Evolutionary conservation across 805 yeast species (phyloP).

Genomic region (Hanseniaspora guilliermondii): DNA sequence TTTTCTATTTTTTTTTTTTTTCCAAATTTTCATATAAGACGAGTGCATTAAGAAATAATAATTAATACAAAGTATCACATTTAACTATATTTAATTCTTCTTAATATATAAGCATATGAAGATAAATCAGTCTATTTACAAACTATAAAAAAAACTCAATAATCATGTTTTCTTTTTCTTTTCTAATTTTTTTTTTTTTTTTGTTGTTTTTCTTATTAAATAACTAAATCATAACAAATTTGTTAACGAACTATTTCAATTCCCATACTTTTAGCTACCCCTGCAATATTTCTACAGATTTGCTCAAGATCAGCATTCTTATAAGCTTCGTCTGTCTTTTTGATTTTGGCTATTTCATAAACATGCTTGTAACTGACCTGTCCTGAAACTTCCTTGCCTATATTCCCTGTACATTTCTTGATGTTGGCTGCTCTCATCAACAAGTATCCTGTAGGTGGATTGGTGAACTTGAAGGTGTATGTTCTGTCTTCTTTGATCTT

Average conservation of each 20-base stretch:
- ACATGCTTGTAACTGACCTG: constrained; percentile 69
- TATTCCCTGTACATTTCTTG: constrained; percentile 58
- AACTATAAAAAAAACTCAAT: background rate
- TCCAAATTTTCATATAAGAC: too few relatives aligned
- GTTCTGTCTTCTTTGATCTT: constrained; percentile 87
- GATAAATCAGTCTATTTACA: constrained; percentile 10
- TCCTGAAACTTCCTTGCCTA: constrained; percentile 34
- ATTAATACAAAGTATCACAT: constrained; percentile 2
- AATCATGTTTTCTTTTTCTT: constrained; percentile 3
- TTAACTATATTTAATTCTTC: background rate
- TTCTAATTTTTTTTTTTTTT: too few relatives aligned
- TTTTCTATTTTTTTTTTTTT: background rate
- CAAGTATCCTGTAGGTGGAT: constrained; percentile 86
- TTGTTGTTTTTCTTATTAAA: background rate
- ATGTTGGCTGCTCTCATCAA: constrained; percentile 62
- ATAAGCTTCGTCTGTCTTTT: constrained; percentile 75
- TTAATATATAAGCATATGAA: background rate
- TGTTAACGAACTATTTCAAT: constrained; percentile 58
- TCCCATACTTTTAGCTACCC: constrained; percentile 85
- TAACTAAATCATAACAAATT: too few relatives aligned
- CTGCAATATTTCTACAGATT: constrained; percentile 68
- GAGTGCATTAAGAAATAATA: background rate
- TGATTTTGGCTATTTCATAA: constrained; percentile 88
- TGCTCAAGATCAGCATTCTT: constrained; percentile 55
- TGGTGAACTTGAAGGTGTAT: constrained; percentile 71